A percentile compares a stretch with the other conserved stretches of the same genome.
These are phyloP conservation scores for Ceratocystis destructans DNA, from an alignment of 2,329 filamentous ascomycete genomes.

Conservation along the genomic window DNA sequence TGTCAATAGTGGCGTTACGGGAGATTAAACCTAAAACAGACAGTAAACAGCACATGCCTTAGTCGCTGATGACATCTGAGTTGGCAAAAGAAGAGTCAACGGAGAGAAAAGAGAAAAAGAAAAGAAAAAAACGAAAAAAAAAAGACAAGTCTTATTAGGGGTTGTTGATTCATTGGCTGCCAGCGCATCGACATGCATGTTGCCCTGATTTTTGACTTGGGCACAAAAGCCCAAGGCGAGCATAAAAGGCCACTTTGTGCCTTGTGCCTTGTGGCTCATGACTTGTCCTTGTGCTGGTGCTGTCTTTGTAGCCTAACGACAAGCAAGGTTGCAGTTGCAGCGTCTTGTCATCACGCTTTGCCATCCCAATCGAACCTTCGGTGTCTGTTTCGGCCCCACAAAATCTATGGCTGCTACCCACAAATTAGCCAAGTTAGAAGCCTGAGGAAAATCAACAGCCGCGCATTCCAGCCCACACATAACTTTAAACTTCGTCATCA, in stretches of 20 bases:
- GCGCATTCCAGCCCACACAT: slow-evolving; percentile 3
- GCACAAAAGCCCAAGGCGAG: neutral
- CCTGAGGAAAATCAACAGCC: slow-evolving; percentile 2
- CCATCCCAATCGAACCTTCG: neutral
- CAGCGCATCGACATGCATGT: neutral
- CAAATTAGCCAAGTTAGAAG: slow-evolving; percentile 5
- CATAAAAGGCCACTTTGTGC: neutral
- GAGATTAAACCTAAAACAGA: neutral
- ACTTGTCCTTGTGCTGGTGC: neutral
- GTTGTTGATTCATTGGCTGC: neutral
- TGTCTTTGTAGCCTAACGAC: neutral
- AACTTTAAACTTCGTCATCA: neutral
- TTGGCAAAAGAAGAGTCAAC: neutral
- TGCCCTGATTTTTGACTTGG: neutral
- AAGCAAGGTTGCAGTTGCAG: neutral
- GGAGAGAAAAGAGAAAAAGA: neutral
- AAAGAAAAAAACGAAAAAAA: neutral
- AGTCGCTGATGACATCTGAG: neutral
- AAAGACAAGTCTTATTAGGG: neutral
- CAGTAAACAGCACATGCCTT: neutral
- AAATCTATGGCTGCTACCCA: neutral
- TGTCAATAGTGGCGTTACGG: neutral
- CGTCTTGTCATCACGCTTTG: neutral
- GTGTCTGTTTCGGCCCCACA: neutral
- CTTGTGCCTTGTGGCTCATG: neutral